Evolutionary conservation across 2,329 filamentous ascomycete genomes (phyloP), one percentile per base, ranked within the genome.

Genomic region (Hortaea sp.): DNA sequence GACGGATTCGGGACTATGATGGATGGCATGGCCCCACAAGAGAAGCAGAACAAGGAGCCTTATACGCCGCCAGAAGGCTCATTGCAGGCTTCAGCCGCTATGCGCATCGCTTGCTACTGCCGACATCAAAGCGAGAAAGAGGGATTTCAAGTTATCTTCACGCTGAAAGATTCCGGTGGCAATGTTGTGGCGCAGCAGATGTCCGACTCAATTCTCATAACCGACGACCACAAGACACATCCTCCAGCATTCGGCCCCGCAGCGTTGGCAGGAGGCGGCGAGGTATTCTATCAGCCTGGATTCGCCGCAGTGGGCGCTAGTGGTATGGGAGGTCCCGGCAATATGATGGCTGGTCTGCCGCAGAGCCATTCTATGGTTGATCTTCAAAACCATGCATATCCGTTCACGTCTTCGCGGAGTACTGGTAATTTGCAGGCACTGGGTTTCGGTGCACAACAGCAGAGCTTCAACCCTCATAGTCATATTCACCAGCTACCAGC

Each of bases 91-190:
- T 83, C 89, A 55, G 80, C 87, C 2, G 88, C 88, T 0, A 95
- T 97, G 89, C 83, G 90, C 7, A 95, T 98, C 58, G 88, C 89
- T 27, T 98, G 90, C 65, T 98, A 97, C 67, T 97, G 90, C 67
- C 81, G 90, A 13, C 90, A 98, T 63, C 90, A 97, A 57, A 81
- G 84, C 49, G 92, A 97, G 68, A 97, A 97, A 69, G 73, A 84
- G 55, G 90, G 90, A 1, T 98, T 95, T 67, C 76, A 77, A 66
- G 88, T 97, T 57, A 94, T 98, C 52, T 94, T 97, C 66, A 97
- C 90, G 1, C 75, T 98, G 59, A 94, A 89, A 62, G 87, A 95
- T 65, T 79, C 79, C 60, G 71, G 79, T 52, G 85, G 82, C 57
- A 80, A 81, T 39, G 70, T 95, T 30, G 71, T 97, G 39, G 85